phyloP scores from a whole-genome alignment of 1,284 basidiomycete genomes.

The Volvariella surrecta region DNA sequence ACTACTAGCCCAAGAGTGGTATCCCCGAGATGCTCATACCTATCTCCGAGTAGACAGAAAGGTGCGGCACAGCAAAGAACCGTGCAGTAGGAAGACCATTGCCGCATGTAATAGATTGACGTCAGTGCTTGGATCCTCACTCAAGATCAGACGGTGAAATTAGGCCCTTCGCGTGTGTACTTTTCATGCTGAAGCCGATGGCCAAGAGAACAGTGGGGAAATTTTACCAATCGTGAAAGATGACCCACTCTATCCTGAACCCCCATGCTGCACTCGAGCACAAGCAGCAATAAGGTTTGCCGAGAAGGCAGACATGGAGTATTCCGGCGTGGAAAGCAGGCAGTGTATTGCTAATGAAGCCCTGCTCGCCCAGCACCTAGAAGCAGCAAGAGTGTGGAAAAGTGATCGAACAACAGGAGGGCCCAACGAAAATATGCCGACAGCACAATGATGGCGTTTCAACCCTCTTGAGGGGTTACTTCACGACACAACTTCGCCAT shows the following conservation, averaged over 20 bases:
- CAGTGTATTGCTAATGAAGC: not conserved
- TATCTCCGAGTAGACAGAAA: constrained; percentile 18
- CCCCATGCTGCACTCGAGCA: not conserved
- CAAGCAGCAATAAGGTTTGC: not conserved
- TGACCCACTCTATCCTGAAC: not conserved
- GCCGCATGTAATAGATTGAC: not conserved
- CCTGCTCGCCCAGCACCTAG: no score
- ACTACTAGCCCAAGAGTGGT: constrained; percentile 58
- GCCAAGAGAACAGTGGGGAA: no score
- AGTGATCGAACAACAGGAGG: no score
- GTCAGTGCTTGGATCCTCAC: not conserved
- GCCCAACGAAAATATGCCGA: no score
- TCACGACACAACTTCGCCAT: not conserved
- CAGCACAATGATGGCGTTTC: no score
- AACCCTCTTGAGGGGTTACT: no score
- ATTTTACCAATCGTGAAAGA: no score
- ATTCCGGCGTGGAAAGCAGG: not conserved
- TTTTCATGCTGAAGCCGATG: no score
- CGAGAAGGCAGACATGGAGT: not conserved
- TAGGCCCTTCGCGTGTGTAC: no score
- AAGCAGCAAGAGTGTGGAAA: no score
- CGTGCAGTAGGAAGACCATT: not conserved
- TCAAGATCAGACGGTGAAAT: no score
- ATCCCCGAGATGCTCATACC: constrained; percentile 69
- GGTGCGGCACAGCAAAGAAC: constrained; percentile 3